Conservation (phyloP, 768 basidiomycete species). For the Mycena floridula region DNA sequence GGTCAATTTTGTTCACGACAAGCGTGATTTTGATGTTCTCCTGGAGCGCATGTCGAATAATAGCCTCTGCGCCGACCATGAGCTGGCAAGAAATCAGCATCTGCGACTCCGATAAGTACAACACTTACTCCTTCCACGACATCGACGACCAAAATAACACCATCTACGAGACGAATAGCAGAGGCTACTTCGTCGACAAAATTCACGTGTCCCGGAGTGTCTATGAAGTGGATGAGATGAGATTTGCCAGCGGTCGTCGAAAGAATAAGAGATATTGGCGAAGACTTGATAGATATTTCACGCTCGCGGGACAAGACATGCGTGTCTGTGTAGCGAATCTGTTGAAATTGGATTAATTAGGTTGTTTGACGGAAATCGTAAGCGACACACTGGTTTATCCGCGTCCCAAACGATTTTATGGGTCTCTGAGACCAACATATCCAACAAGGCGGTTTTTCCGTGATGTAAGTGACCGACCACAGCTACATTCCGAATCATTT, state of each 20-base stretch:
- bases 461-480: conserved; percentile 97
- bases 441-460: conserved; percentile 94
- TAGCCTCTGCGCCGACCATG: conserved; percentile 88
- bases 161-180: conserved; percentile 81
- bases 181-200: conserved; percentile 97
- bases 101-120: conserved; percentile 6
- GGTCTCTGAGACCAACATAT: conserved; percentile 96
- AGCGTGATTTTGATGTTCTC: conserved; percentile 87
- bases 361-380: not conserved
- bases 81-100: conserved; percentile 39
- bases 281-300: conserved; percentile 93
- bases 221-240: conserved; percentile 87
- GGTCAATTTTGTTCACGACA: conserved; percentile 96
- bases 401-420: conserved; percentile 94
- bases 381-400: conserved; percentile 67
- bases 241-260: conserved; percentile 86
- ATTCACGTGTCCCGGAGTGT: conserved; percentile 98
- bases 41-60: conserved; percentile 85
- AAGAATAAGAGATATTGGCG: conserved; percentile 90
- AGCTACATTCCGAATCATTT: conserved; percentile 94
- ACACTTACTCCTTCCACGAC: conserved; percentile 91
- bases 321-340: conserved; percentile 96
- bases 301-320: conserved; percentile 86
- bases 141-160: conserved; percentile 90
- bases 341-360: conserved; percentile 5